These are phyloP conservation scores for Candida alai DNA, from an alignment of 805 yeast species.

Conservation along the genomic window DNA sequence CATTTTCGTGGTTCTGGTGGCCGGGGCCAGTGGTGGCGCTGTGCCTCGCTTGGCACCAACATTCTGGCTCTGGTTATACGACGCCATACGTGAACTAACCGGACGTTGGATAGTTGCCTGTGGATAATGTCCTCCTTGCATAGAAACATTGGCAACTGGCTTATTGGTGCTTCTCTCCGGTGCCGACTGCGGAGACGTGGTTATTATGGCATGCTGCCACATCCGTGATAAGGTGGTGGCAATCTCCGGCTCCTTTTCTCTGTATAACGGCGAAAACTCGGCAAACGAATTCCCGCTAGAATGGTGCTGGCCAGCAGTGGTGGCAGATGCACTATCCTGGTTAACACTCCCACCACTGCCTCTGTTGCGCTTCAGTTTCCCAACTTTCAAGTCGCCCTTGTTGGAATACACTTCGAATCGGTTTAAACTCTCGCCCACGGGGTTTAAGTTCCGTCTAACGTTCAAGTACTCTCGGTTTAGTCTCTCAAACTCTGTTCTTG, in stretches of 20 bases:
- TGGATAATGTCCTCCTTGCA: too few species aligned
- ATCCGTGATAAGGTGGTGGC: slow-evolving; percentile 22
- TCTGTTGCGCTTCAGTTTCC: slow-evolving; percentile 20
- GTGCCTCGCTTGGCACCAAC: too few species aligned
- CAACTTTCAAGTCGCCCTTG: slow-evolving; percentile 20
- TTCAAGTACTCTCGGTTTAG: slow-evolving; percentile 70
- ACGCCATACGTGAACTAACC: slow-evolving; percentile 5
- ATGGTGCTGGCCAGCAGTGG: slow-evolving; percentile 3
- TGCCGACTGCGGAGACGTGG: slow-evolving; percentile 12
- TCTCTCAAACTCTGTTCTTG: slow-evolving; percentile 74
- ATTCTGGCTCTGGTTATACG: slow-evolving; percentile 3
- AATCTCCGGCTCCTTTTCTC: slow-evolving; percentile 29
- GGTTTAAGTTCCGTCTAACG: slow-evolving; percentile 66
- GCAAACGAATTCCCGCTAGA: slow-evolving; percentile 28
- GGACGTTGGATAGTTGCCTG: slow-evolving; percentile 10
- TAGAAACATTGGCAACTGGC: too few species aligned
- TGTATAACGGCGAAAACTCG: slow-evolving; percentile 30
- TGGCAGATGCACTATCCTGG: slow-evolving; percentile 1
- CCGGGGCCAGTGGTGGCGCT: too few species aligned
- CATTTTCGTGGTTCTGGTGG: too few species aligned
- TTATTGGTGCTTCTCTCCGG: slow-evolving; percentile 3
- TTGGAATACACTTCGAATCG: slow-evolving; percentile 36
- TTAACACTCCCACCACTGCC: slow-evolving; percentile 8
- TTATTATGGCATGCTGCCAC: slow-evolving; percentile 40
- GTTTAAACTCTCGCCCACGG: slow-evolving; percentile 59